These are phyloP conservation scores for Volvox reticuliferus DNA, from an alignment of 139 green algal species.

Conservation along the genomic window DNA sequence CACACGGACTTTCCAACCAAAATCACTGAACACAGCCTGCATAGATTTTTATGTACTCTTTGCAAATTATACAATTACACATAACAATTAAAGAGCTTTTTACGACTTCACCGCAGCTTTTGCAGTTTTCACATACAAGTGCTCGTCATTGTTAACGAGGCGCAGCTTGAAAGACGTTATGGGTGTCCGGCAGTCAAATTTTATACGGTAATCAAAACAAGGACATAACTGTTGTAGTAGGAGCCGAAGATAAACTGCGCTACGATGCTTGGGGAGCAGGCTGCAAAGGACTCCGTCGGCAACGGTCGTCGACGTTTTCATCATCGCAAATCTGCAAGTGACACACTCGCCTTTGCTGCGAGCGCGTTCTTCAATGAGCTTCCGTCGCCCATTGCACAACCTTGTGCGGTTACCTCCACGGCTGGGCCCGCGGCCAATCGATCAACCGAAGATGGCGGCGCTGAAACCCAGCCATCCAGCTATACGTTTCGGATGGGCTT, in stretches of 20 bases:
- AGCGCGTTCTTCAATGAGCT: slow-evolving; percentile 30
- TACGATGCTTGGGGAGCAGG: neutral
- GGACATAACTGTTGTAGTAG: neutral
- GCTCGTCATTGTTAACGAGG: no score
- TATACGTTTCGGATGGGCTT: no score
- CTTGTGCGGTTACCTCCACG: no score
- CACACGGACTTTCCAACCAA: neutral
- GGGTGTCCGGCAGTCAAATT: neutral
- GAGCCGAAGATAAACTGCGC: neutral
- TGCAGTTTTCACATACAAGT: no score
- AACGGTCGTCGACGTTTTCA: neutral
- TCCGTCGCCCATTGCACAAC: neutral
- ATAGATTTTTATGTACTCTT: no score
- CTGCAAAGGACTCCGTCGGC: neutral
- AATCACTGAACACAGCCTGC: neutral
- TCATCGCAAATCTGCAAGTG: slow-evolving; percentile 28
- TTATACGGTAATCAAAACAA: neutral
- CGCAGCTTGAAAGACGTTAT: neutral
- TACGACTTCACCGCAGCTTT: no score
- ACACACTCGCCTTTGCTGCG: slow-evolving; percentile 58
- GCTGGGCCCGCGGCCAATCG: neutral
- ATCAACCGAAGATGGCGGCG: neutral
- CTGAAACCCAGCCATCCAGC: neutral
- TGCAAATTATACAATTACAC: no score
- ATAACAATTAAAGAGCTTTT: no score